Evolutionary conservation across 2,329 filamentous ascomycete species (phyloP), one percentile per base, ranked within the genome.

Genomic region (Raffaelea arxii): DNA sequence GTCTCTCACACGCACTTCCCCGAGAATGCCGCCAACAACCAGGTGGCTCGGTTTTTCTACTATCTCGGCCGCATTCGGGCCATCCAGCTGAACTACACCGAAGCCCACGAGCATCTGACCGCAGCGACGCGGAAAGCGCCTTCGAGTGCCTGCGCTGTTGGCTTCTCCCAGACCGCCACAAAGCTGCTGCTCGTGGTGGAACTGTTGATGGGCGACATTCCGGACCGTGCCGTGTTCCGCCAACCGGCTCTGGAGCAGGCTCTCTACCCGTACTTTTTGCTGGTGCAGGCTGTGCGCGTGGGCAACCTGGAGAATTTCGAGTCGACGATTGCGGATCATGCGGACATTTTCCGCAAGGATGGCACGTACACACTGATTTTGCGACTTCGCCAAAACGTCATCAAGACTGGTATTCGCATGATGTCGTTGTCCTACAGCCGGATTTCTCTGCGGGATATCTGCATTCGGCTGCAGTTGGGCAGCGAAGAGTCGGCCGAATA

Each of bases 341-440:
- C 83, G 48, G 80, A 86, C 39, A 83, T 82, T 11, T 98, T 97
- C 81, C 84, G 88, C 59, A 84, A 85, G 55, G 92, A 98, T 62
- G 87, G 87, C 48, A 97, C 91, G 19, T 97, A 97, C 71, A 94
- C 90, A 11, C 75, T 98, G 48, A 94, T 97, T 58, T 77, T 97
- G 53, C 90, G 92, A 52, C 76, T 98, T 51, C 83, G 92, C 57
- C 92, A 98, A 68, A 98, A 98, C 62, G 92, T 98, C 61, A 97
- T 98, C 79, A 95, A 95, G 75, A 98, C 92, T 4, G 92, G 92
- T 55, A 95, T 98, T 53, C 88, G 92, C 56, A 96, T 97, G 89
- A 94, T 98, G 80, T 97, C 91, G 36, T 74, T 98, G 53, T 95
- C 90, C 19, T 98, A 98, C 72, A 95, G 91, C 50, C 86, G 91